A percentile compares a stretch with the other conserved stretches of the same genome.
phyloP scores from a whole-genome alignment of 352 stramenopile species.

The Globisporangium recalcitrans region DNA sequence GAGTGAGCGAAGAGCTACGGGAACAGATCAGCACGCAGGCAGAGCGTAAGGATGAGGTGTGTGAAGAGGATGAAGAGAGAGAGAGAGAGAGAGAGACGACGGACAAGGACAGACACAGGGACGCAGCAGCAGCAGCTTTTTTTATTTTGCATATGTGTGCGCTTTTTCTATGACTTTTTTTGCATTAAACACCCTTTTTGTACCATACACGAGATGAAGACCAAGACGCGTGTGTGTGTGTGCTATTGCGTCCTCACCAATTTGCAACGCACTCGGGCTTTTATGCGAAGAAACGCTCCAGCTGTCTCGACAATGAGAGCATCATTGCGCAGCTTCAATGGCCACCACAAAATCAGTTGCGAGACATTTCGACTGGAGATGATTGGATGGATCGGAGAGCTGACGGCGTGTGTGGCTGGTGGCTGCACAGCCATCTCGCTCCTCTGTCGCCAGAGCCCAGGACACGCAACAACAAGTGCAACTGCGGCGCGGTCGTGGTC shows the following conservation, averaged over 20 bases:
- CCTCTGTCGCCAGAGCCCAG: not conserved
- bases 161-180: conserved; percentile 6
- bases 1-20: not conserved
- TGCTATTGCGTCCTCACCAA: not conserved
- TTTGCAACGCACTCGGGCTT: not conserved
- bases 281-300: no score
- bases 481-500: not conserved
- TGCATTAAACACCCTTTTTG: conserved; percentile 13
- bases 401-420: not conserved
- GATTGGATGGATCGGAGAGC: not conserved
- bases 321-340: not conserved
- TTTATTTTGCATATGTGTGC: conserved; percentile 6
- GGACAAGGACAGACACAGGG: conserved; percentile 4
- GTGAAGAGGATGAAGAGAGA: not conserved
- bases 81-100: not conserved
- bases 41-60: not conserved
- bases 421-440: no score
- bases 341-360: no score
- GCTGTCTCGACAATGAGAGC: not conserved
- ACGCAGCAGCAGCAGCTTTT: conserved; percentile 6
- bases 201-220: conserved; percentile 10
- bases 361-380: not conserved
- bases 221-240: not conserved
- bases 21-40: not conserved
- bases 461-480: not conserved